phyloP scores from a whole-genome alignment of 2,329 filamentous ascomycete species.

The Stachybotrys chlorohalonatus region DNA sequence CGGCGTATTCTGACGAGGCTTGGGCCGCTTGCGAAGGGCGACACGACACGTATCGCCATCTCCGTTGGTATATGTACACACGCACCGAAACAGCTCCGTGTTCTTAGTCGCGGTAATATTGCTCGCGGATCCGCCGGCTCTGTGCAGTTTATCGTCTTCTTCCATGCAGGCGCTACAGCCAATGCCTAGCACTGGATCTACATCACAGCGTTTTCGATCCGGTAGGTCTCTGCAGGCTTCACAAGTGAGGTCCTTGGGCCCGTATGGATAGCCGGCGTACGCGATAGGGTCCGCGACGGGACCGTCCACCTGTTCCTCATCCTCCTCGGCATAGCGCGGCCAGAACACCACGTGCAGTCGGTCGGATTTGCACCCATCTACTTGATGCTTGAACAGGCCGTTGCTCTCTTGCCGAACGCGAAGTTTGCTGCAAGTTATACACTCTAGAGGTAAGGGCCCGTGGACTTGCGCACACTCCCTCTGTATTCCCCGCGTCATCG shows the following conservation, averaged over 20 bases:
- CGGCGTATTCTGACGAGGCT: slow-evolving; percentile 5
- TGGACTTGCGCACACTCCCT: neutral
- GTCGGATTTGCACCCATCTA: too few species aligned
- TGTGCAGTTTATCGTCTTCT: too few species aligned
- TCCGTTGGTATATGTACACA: neutral
- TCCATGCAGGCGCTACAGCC: neutral
- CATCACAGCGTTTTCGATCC: neutral
- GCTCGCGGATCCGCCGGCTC: too few species aligned
- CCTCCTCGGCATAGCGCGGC: neutral
- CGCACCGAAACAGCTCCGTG: too few species aligned
- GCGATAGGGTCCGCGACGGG: neutral
- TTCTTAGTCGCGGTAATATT: too few species aligned
- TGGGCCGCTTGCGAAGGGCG: slow-evolving; percentile 5
- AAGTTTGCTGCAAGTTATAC: neutral
- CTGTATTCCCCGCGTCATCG: too few species aligned
- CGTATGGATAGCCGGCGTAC: neutral
- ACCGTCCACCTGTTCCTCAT: neutral
- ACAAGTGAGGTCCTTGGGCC: neutral
- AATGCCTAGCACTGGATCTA: neutral
- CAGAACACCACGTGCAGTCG: too few species aligned
- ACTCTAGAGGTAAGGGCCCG: neutral
- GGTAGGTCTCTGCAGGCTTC: neutral
- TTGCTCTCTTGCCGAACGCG: neutral
- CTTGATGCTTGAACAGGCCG: too few species aligned
- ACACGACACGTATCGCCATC: neutral